Percentiles rank a stretch among this genome's conserved stretches.
Conservation (phyloP, 2,329 filamentous ascomycete genomes). For the Hypoxylon rubiginosum region DNA sequence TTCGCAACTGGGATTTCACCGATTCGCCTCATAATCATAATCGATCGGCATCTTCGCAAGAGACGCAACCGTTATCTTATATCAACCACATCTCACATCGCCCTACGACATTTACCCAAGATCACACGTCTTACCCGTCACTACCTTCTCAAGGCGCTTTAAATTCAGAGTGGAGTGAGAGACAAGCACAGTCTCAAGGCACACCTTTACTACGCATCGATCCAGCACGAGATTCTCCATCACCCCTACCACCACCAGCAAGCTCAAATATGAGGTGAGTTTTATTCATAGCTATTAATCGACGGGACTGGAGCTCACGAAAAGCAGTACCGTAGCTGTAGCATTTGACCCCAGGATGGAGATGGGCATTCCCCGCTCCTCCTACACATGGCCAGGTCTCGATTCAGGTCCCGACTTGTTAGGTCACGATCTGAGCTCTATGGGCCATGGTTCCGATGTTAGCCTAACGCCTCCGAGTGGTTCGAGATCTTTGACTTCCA, state of each 20-base stretch:
- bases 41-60: slow-evolving; percentile 43
- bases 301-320: slow-evolving; percentile 20
- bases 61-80: slow-evolving; percentile 46
- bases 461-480: slow-evolving; percentile 65
- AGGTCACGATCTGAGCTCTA: slow-evolving; percentile 61
- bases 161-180: slow-evolving; percentile 51
- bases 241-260: slow-evolving; percentile 37
- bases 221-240: slow-evolving; percentile 50
- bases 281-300: not conserved
- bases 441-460: slow-evolving; percentile 62
- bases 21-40: slow-evolving; percentile 47
- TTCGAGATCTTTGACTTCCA: slow-evolving; percentile 68
- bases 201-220: slow-evolving; percentile 52
- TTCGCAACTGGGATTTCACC: slow-evolving; percentile 45
- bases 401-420: slow-evolving; percentile 57
- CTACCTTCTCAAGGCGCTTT: slow-evolving; percentile 47
- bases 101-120: slow-evolving; percentile 45
- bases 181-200: slow-evolving; percentile 39
- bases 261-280: slow-evolving; percentile 56
- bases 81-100: slow-evolving; percentile 46
- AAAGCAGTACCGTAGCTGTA: slow-evolving; percentile 62
- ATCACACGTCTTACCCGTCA: slow-evolving; percentile 48
- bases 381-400: slow-evolving; percentile 65
- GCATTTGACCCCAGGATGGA: slow-evolving; percentile 64
- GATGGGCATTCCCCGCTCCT: slow-evolving; percentile 64